Conservation (phyloP, 1,284 basidiomycete genomes). For the Heterobasidion occidentale region DNA sequence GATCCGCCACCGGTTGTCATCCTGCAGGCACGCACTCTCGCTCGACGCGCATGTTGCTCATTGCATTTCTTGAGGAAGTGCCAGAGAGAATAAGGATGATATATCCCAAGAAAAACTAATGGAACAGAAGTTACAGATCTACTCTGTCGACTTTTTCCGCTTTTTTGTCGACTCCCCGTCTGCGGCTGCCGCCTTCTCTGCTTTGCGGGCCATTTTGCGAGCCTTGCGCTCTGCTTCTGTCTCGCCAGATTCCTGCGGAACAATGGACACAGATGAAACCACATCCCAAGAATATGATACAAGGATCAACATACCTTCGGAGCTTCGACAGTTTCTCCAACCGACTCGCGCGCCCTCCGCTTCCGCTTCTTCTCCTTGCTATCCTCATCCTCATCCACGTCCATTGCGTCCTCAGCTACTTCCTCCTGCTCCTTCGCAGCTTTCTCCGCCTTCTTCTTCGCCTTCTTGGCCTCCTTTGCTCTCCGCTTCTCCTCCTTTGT, state of each 20-base stretch:
- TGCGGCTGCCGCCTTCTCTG: slow-evolving; percentile 51
- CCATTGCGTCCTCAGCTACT: slow-evolving; percentile 30
- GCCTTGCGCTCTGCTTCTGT: slow-evolving; percentile 71
- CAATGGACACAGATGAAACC: background rate
- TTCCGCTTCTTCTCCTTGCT: slow-evolving; percentile 71
- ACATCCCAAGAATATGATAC: slow-evolving; percentile 7
- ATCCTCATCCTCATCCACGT: slow-evolving; percentile 34
- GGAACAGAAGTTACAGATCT: slow-evolving; percentile 9
- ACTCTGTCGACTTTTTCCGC: slow-evolving; percentile 60
- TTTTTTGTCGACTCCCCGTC: slow-evolving; percentile 55
- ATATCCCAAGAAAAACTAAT: background rate
- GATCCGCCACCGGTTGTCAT: too few relatives aligned
- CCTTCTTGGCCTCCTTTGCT: slow-evolving; percentile 73
- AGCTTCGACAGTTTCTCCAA: slow-evolving; percentile 18
- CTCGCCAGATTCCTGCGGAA: slow-evolving; percentile 22
- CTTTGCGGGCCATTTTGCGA: slow-evolving; percentile 63
- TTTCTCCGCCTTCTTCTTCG: slow-evolving; percentile 61
- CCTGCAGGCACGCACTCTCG: too few relatives aligned
- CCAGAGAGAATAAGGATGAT: background rate
- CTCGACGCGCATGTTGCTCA: too few relatives aligned
- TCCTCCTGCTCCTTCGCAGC: slow-evolving; percentile 28
- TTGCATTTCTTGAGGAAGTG: too few relatives aligned
- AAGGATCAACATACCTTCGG: slow-evolving; percentile 29
- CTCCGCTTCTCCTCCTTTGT: slow-evolving; percentile 75
- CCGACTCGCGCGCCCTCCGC: slow-evolving; percentile 50